Evolutionary conservation across 1,139 yeast species (phyloP).

Genomic region (Saccharomyces hybrid): DNA sequence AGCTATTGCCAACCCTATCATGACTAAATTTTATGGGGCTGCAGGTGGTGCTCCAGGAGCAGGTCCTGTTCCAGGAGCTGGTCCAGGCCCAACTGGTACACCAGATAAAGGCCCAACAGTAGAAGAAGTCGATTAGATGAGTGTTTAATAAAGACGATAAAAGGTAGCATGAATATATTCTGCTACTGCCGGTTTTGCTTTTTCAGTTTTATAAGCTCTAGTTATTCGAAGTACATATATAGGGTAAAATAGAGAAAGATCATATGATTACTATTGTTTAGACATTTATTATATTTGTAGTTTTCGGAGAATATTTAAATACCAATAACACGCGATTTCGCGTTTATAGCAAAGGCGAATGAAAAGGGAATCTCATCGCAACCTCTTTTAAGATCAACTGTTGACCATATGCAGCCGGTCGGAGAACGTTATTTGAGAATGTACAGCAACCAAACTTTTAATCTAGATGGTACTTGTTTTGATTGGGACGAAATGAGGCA

Average conservation of each 20-base stretch:
- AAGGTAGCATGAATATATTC: not conserved
- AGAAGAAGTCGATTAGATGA: constrained; percentile 56
- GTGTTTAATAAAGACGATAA: not conserved
- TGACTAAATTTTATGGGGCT: constrained; percentile 55
- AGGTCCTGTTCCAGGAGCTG: constrained; percentile 41
- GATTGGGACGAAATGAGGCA: not conserved
- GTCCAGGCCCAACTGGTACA: constrained; percentile 44
- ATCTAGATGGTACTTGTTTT: not conserved
- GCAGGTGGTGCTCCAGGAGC: constrained; percentile 48
- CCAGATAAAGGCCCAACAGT: constrained; percentile 57
- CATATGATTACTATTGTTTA: too few relatives aligned
- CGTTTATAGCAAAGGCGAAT: not conserved
- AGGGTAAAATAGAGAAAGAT: not conserved
- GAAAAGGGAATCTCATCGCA: too few relatives aligned
- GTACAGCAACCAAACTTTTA: not conserved
- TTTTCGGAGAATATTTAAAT: too few relatives aligned
- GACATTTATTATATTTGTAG: too few relatives aligned
- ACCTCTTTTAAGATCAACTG: too few relatives aligned
- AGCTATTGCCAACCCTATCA: constrained; percentile 56
- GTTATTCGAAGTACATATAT: not conserved
- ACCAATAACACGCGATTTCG: not conserved
- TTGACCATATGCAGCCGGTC: too few relatives aligned
- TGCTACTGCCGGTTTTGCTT: too few relatives aligned
- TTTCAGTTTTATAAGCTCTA: too few relatives aligned
- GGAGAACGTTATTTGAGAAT: not conserved